Evolutionary conservation across 2,329 filamentous ascomycete genomes (phyloP), one percentile per base, ranked within the genome.

Genomic region (Sclerotinia trifoliorum): DNA sequence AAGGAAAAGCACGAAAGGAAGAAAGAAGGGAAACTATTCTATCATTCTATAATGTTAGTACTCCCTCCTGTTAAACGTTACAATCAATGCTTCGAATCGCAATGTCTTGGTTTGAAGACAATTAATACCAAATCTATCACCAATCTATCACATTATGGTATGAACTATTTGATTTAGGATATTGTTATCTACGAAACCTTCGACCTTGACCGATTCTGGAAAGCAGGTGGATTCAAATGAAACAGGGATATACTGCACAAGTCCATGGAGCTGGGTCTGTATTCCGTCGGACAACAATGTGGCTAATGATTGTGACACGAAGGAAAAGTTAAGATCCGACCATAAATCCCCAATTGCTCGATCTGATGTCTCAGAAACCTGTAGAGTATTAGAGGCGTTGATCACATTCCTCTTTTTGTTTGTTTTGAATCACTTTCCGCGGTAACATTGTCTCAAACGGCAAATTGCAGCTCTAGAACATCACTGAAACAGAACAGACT

Each of bases 321-420:
- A 49, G 21, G 44, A 8, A 49, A 19, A 49, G 3, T 61, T 49
- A 44, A 61, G 44, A 62, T 35, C 58, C 44, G 44, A 61, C 26
- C 24, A 39, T 29, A 51, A 35, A 35, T 35, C 35, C 58, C 58
- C 58, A 35, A 49, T 24, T 26, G 7, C 58, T 62, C 13, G 21
- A 51, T 19, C n/a, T 24, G 21, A 39, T 62, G 58, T 51, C 58
- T 62, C 58, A 51, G 29, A 49, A 39, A 24, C 35, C 49, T 11
- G 35, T 35, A 35, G 35, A 10, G 29, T 35, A 49, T 26, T 21
- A 19, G 44, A 35, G 46, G 44, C 58, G 46, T 51, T 49, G 58
- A 62, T 62, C 58, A 62, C 58, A 49, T 62, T 51, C 58, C 29
- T 51, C 46, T 62, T 62, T 62, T 35, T 10, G 35, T 35, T 51